Percentiles rank a stretch among this genome's conserved stretches.
Evolutionary conservation across 139 green algal species (phyloP).

Genomic region (Pseudopediastrum boryanum): DNA sequence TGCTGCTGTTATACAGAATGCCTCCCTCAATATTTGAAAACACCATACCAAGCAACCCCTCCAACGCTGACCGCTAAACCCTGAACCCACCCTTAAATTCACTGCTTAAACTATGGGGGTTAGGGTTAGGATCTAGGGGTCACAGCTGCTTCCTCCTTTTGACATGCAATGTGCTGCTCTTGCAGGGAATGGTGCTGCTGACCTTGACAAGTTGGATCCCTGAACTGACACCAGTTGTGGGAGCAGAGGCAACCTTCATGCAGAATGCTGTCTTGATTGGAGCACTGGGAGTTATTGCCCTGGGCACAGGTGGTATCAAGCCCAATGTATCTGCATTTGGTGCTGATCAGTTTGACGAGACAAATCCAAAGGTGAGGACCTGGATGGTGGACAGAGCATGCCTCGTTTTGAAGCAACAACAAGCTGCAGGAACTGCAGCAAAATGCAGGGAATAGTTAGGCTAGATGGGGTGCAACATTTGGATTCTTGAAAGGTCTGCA

Average conservation of each 20-base stretch:
- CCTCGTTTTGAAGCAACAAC: too few species aligned
- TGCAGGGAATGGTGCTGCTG: conserved; percentile 25
- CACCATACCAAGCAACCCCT: too few species aligned
- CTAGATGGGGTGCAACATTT: too few species aligned
- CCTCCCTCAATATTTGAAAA: too few species aligned
- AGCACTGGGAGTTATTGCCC: conserved; percentile 84
- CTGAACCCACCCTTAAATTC: too few species aligned
- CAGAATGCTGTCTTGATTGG: conserved; percentile 69
- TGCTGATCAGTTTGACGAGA: conserved; percentile 96
- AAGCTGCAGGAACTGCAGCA: conserved; percentile 2
- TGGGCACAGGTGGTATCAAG: conserved; percentile 95
- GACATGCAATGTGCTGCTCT: background rate
- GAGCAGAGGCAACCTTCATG: conserved; percentile 41
- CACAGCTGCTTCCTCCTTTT: background rate
- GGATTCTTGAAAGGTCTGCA: too few species aligned
- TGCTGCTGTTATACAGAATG: too few species aligned
- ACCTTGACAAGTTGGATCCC: conserved; percentile 13
- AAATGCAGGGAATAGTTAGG: too few species aligned
- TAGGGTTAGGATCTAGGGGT: too few species aligned
- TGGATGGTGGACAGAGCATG: background rate
- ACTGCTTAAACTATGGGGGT: too few species aligned
- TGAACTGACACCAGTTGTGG: conserved; percentile 8
- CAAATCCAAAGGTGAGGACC: conserved; percentile 57
- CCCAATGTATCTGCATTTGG: conserved; percentile 97
- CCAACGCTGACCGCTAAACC: too few species aligned